Conservation (phyloP, 176 grass and related monocot genomes). For the Oryza glumipatula region DNA sequence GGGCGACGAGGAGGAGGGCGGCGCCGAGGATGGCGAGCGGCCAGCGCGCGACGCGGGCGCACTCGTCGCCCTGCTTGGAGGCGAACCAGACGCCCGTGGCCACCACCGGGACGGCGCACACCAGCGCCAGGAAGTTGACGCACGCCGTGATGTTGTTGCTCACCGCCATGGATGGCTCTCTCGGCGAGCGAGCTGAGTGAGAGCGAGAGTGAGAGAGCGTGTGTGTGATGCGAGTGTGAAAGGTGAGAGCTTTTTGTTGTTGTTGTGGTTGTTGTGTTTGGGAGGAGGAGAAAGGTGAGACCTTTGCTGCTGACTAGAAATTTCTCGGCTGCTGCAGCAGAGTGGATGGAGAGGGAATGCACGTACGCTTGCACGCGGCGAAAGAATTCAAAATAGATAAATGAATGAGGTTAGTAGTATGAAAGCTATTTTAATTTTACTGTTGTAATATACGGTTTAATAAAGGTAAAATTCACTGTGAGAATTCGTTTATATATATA, state of each 20-base stretch:
- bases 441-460: too few relatives aligned
- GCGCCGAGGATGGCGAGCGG: conserved; percentile 59
- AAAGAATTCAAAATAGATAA: too few relatives aligned
- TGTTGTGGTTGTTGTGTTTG: too few relatives aligned
- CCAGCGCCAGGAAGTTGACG: conserved; percentile 70
- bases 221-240: neutral
- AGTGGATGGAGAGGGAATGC: too few relatives aligned
- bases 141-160: conserved; percentile 96
- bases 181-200: neutral
- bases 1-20: conserved; percentile 81
- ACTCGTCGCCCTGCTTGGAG: conserved; percentile 63
- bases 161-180: conserved; percentile 54
- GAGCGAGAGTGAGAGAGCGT: neutral
- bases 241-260: neutral
- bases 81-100: conserved; percentile 75
- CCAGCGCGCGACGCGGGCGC: conserved; percentile 64
- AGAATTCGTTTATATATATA: too few relatives aligned
- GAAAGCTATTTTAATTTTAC: too few relatives aligned
- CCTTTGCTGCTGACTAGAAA: neutral
- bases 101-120: conserved; percentile 74
- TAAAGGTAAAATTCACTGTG: too few relatives aligned
- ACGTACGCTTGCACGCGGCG: too few relatives aligned
- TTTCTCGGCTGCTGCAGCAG: neutral
- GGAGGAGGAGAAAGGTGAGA: too few relatives aligned
- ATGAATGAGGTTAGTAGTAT: too few relatives aligned